Evolutionary conservation across 164 flowering plant species (phyloP).

Genomic region (Vitis rotundifolia): DNA sequence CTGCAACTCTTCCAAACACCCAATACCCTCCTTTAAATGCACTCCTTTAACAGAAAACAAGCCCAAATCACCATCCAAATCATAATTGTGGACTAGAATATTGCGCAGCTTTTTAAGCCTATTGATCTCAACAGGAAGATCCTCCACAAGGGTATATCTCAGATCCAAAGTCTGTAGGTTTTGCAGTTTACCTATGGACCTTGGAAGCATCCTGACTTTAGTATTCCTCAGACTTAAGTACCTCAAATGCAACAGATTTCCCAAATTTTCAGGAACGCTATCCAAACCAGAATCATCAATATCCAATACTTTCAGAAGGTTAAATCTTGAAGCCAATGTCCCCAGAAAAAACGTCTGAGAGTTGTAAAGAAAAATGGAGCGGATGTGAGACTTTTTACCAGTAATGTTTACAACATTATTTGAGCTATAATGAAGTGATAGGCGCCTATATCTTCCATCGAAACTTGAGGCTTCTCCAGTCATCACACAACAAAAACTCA

Average conservation of each 20-base stretch:
- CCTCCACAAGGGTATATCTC: constrained; percentile 15
- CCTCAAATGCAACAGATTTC: constrained; percentile 19
- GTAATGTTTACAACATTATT: not conserved
- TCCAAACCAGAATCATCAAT: constrained; percentile 17
- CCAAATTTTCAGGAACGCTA: constrained; percentile 21
- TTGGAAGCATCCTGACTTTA: constrained; percentile 24
- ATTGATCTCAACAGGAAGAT: constrained; percentile 23
- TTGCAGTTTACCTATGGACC: constrained; percentile 26
- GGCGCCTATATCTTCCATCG: constrained; percentile 13
- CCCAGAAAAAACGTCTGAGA: not conserved
- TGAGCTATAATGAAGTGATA: constrained; percentile 15
- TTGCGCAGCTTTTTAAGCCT: constrained; percentile 18
- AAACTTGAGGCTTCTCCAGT: not conserved
- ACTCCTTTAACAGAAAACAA: not conserved
- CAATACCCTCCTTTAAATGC: not conserved
- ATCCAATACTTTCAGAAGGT: constrained; percentile 28
- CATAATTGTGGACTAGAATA: too few relatives aligned
- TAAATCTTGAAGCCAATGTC: constrained; percentile 10
- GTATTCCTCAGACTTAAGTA: constrained; percentile 27
- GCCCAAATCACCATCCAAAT: too few relatives aligned
- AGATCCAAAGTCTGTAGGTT: constrained; percentile 36
- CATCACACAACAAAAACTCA: constrained; percentile 1
- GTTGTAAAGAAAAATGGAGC: constrained; percentile 16
- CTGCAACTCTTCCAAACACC: constrained; percentile 5
- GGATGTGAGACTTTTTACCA: not conserved